phyloP scores from a whole-genome alignment of 140 eudicot genomes.

The Stevia rebaudiana region DNA sequence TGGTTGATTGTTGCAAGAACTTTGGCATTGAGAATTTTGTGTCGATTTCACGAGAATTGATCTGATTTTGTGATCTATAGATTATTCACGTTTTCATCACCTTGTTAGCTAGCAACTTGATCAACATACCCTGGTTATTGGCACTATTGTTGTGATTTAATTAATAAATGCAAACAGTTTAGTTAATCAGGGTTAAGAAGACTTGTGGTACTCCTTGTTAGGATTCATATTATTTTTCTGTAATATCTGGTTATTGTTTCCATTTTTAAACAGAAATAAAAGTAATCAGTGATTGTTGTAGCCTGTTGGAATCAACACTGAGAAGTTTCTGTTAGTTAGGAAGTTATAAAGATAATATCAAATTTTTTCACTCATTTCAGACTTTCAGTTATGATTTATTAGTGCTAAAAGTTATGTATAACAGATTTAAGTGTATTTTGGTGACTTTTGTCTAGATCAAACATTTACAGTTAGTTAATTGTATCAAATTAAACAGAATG shows the following conservation, averaged over 20 bases:
- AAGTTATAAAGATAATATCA: not conserved
- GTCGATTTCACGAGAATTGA: not conserved
- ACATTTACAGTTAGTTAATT: not conserved
- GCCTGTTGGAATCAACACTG: not conserved
- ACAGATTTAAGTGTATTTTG: not conserved
- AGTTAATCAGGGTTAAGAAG: not conserved
- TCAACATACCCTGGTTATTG: not conserved
- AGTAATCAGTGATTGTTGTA: not conserved
- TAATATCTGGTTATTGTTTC: too few species aligned
- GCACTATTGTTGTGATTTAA: not conserved
- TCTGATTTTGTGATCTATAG: not conserved
- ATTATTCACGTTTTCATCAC: not conserved
- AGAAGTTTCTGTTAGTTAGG: not conserved
- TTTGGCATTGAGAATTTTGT: not conserved
- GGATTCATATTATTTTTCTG: not conserved
- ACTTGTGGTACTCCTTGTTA: too few species aligned
- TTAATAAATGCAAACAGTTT: not conserved
- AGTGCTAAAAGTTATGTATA: not conserved
- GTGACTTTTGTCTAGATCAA: not conserved
- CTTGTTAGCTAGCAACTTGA: not conserved
- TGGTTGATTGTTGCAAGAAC: constrained; percentile 10
- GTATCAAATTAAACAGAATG: not conserved
- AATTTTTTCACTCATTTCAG: not conserved
- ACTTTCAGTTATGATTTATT: not conserved
- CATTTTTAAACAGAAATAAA: too few species aligned